These are phyloP conservation scores for Microdochium bolleyi DNA, from an alignment of 2,329 filamentous ascomycete species.

Conservation along the genomic window DNA sequence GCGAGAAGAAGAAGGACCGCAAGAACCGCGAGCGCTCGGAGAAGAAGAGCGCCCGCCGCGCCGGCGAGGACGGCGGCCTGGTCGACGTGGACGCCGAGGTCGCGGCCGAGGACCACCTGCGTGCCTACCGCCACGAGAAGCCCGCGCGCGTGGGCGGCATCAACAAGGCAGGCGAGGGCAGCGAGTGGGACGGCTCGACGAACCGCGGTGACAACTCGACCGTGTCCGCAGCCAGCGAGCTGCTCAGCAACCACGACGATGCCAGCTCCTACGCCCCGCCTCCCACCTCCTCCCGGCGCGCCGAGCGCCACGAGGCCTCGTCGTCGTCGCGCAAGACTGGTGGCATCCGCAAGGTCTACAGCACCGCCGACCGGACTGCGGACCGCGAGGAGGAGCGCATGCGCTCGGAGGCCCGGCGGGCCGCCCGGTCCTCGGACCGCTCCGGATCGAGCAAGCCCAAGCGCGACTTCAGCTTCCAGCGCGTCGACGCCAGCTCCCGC, in stretches of 20 bases:
- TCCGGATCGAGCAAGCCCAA: slow-evolving; percentile 17
- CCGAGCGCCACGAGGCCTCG: slow-evolving; percentile 1
- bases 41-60: slow-evolving; percentile 28
- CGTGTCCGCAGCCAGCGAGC: slow-evolving; percentile 54
- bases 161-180: slow-evolving; percentile 75
- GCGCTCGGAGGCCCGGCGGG: slow-evolving; percentile 45
- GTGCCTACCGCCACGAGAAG: slow-evolving; percentile 79
- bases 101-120: slow-evolving; percentile 60
- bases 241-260: slow-evolving; percentile 38
- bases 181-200: slow-evolving; percentile 66
- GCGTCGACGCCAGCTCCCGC: slow-evolving; percentile 25
- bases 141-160: slow-evolving; percentile 81
- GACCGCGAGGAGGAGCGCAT: slow-evolving; percentile 45
- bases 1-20: slow-evolving; percentile 29
- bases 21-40: slow-evolving; percentile 16
- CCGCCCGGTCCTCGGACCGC: slow-evolving; percentile 43
- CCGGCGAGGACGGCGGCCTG: slow-evolving; percentile 52
- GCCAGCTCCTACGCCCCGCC: background rate
- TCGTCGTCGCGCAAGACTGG: slow-evolving; percentile 10
- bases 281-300: background rate
- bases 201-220: slow-evolving; percentile 55
- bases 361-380: slow-evolving; percentile 45
- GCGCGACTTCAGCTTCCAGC: slow-evolving; percentile 47
- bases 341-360: slow-evolving; percentile 56
- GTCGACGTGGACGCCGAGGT: slow-evolving; percentile 58